These are phyloP conservation scores for Fraxinus excelsior DNA, from an alignment of 257 asterid species.

Conservation along the genomic window DNA sequence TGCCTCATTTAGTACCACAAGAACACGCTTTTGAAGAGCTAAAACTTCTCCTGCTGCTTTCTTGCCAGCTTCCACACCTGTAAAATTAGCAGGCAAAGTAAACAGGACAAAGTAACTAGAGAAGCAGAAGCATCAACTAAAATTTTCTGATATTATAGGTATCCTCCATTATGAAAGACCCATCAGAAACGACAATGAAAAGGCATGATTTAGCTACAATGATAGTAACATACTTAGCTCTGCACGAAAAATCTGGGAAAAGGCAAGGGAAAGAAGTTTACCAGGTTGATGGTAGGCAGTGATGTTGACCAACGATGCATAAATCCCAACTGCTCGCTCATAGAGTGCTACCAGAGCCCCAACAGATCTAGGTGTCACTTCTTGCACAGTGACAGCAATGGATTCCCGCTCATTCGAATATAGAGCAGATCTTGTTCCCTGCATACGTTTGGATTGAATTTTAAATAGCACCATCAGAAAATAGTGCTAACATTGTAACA, in stretches of 20 bases:
- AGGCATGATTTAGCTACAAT: constrained; percentile 5
- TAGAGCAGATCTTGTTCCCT: constrained; percentile 98
- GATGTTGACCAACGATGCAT: constrained; percentile 88
- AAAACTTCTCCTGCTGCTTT: constrained; percentile 97
- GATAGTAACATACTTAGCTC: background rate
- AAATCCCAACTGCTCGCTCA: constrained; percentile 98
- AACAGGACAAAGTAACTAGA: background rate
- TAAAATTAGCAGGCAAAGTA: constrained; percentile 19
- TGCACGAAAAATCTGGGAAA: constrained; percentile 18
- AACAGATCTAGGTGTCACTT: constrained; percentile 95
- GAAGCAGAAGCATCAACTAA: constrained; percentile 18
- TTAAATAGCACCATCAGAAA: constrained; percentile 1
- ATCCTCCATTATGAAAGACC: background rate
- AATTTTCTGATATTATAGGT: background rate
- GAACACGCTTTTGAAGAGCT: constrained; percentile 98
- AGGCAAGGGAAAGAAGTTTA: constrained; percentile 35
- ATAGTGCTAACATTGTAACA: background rate
- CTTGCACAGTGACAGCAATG: constrained; percentile 89
- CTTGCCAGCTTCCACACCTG: constrained; percentile 99
- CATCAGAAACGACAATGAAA: background rate
- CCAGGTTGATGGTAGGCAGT: constrained; percentile 99
- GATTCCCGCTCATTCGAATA: constrained; percentile 90
- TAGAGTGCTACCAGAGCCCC: constrained; percentile 96
- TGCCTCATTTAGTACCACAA: constrained; percentile 87
- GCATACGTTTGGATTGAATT: constrained; percentile 20